Conservation (phyloP, 352 stramenopile species). For the Globisporangium emineosum region DNA sequence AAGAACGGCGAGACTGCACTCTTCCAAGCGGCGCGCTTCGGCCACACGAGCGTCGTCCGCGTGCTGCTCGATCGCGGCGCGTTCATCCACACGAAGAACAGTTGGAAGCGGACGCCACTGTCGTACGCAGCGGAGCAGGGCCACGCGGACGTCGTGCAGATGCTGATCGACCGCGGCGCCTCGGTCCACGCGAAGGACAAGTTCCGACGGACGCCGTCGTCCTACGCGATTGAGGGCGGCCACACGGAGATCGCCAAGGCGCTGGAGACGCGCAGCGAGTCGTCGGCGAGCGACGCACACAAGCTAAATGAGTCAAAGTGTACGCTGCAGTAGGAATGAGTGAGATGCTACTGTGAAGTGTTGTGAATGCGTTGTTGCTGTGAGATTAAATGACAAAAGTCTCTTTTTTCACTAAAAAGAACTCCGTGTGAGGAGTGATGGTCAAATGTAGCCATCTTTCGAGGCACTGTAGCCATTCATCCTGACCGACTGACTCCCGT, state of each 20-base stretch:
- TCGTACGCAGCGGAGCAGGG: slow-evolving; percentile 14
- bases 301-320: neutral
- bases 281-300: slow-evolving; percentile 1
- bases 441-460: neutral
- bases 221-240: slow-evolving; percentile 11
- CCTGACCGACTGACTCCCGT: neutral
- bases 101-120: slow-evolving; percentile 11
- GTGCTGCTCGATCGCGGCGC: slow-evolving; percentile 11
- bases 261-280: slow-evolving; percentile 7
- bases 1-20: slow-evolving; percentile 18
- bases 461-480: neutral
- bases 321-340: slow-evolving; percentile 1
- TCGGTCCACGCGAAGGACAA: slow-evolving; percentile 17
- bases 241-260: slow-evolving; percentile 11
- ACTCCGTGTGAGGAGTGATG: neutral
- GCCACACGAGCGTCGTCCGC: neutral
- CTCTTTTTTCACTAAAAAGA: too few species aligned
- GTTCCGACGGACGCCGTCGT: slow-evolving; percentile 8
- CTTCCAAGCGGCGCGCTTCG: slow-evolving; percentile 15
- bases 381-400: neutral
- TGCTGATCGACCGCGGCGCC: slow-evolving; percentile 15
- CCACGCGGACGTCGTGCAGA: slow-evolving; percentile 10
- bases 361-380: neutral
- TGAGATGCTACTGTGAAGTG: neutral
- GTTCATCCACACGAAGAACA: slow-evolving; percentile 16